Base-by-base conservation (phyloP, 1,284 basidiomycete species). In the Puccinia triticina region DNA sequence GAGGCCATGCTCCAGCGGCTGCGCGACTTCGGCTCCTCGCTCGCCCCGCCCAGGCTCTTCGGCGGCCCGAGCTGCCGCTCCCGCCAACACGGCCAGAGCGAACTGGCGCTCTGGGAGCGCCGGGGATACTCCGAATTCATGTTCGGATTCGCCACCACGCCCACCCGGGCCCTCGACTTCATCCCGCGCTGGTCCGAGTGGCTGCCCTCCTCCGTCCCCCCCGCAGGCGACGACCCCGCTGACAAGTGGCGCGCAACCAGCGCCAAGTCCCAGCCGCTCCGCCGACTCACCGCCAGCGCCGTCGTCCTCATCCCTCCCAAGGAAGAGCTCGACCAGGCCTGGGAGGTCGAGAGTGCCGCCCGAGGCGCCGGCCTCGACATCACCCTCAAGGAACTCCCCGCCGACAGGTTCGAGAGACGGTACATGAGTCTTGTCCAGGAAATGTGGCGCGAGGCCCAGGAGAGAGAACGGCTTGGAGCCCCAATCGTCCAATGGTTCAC, bases 141-240 rank as follows among this genome's bases (percentile, higher is more conserved):
- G 84, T 85, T 84, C 48, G 85, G 85, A 34, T 85, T 85, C 83
- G 84, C 84, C 29, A 85, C 85, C n/a, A 83, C 82, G 7, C 83
- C 85, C 18, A 84, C 84, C n/a, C 83, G 84, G 23, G 84, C 84
- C 8, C 64, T 85, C 32, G 84, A 84, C 74, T 84, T 84, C 79
- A 61, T 85, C 14, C 85, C 85, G 10, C 84, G 85, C 18, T 85
- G 85, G 85, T 53, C 81, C 18, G 83, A 85, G 53, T 85, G 85
- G 85, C 53, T 85, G 8, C 84, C 84, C 12, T 66, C 83, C 4
- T 73, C 82, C 14, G 16, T 69, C 18, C 26, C 64, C 2, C 21
- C 53, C 18, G 48, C 37, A 40, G n/a, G 61, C 14, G 48, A 71
- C 46, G 66, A 82, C 12, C 83, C 83, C 40, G 83, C 83, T 48